Percentiles rank a stretch among this genome's conserved stretches.
Evolutionary conservation across 352 stramenopile species (phyloP).

Genomic region (Stephanocyclus meneghinianus): DNA sequence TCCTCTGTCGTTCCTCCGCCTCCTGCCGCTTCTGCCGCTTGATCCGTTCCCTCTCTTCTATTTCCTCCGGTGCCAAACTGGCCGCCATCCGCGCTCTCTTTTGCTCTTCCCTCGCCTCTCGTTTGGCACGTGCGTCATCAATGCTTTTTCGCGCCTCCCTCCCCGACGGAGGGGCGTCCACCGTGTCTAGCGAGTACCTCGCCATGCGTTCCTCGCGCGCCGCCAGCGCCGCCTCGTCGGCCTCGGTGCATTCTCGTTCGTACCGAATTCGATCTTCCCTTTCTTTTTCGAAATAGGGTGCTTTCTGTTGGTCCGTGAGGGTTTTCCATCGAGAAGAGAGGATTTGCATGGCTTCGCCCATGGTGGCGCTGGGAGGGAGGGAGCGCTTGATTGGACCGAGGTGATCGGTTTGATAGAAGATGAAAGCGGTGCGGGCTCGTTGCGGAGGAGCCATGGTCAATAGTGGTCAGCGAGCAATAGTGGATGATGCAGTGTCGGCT

Average conservation of each 20-base stretch:
- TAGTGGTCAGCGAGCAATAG: too few relatives aligned
- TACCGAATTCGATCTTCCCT: conserved; percentile 63
- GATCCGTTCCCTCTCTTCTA: conserved; percentile 41
- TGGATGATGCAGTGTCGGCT: too few relatives aligned
- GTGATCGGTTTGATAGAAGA: conserved; percentile 73
- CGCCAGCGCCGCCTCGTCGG: conserved; percentile 51
- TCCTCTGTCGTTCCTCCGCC: conserved; percentile 57
- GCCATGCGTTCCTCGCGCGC: conserved; percentile 50
- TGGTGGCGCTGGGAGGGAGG: conserved; percentile 40
- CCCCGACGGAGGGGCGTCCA: background rate
- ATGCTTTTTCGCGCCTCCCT: conserved; percentile 44
- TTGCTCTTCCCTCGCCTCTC: conserved; percentile 32
- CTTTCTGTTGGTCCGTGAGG: conserved; percentile 45
- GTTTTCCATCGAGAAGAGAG: conserved; percentile 69
- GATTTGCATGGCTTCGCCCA: conserved; percentile 79
- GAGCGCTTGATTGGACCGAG: conserved; percentile 63
- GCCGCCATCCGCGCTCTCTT: conserved; percentile 40
- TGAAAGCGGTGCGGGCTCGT: conserved; percentile 71
- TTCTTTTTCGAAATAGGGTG: conserved; percentile 66
- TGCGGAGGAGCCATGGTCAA: conserved; percentile 12
- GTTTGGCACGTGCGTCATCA: conserved; percentile 24
- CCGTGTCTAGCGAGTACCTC: conserved; percentile 24
- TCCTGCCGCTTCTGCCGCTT: conserved; percentile 55
- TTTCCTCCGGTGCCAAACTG: conserved; percentile 59
- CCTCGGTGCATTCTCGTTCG: conserved; percentile 59